A percentile compares a stretch with the other conserved stretches of the same genome.
These are phyloP conservation scores for Botrytis paeoniae DNA, from an alignment of 2,329 filamentous ascomycete genomes.

Conservation along the genomic window DNA sequence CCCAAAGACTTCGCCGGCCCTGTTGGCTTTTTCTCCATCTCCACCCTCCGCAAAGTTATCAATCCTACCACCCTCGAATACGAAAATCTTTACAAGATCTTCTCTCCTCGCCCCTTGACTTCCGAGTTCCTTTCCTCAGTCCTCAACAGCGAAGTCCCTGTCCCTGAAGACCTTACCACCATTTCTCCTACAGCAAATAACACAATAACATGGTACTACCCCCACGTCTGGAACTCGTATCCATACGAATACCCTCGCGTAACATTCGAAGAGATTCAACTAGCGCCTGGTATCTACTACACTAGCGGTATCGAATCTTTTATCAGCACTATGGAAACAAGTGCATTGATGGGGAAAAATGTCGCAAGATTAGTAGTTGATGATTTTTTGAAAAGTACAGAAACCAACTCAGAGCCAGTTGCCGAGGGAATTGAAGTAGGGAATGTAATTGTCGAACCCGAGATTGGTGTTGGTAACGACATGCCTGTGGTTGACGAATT, in stretches of 20 bases:
- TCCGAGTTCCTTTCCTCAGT: conserved; percentile 52
- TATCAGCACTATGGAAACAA: conserved; percentile 97
- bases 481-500: conserved; percentile 6
- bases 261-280: conserved; percentile 77
- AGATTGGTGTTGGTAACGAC: conserved; percentile 3
- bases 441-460: background rate
- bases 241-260: conserved; percentile 80
- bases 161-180: conserved; percentile 30
- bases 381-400: conserved; percentile 44
- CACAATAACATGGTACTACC: conserved; percentile 75
- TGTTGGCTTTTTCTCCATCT: conserved; percentile 82
- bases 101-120: conserved; percentile 55
- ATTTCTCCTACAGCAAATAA: conserved; percentile 38
- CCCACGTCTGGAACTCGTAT: conserved; percentile 79
- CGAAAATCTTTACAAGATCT: conserved; percentile 65
- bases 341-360: conserved; percentile 84
- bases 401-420: conserved; percentile 4
- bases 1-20: conserved; percentile 62
- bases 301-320: conserved; percentile 83
- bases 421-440: background rate
- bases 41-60: conserved; percentile 61
- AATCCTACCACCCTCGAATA: conserved; percentile 55
- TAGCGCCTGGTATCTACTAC: conserved; percentile 67
- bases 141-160: conserved; percentile 42
- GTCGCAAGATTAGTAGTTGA: conserved; percentile 70